These are phyloP conservation scores for Psilocybe sp. DNA, from an alignment of 768 basidiomycete species.

Conservation along the genomic window DNA sequence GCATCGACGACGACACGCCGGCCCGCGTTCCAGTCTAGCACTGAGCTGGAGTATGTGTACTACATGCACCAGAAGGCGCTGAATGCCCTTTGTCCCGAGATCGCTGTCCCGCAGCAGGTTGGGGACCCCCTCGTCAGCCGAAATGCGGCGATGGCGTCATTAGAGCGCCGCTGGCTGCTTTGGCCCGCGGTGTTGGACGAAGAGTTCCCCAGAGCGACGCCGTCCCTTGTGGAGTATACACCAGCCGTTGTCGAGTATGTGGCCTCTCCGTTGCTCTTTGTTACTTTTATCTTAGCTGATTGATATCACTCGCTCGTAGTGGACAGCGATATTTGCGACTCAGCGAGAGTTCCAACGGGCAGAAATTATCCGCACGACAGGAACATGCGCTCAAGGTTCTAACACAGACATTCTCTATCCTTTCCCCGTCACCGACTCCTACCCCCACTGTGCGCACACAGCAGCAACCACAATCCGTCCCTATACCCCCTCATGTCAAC, in stretches of 20 bases:
- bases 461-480: slow-evolving; percentile 24
- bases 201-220: slow-evolving; percentile 37
- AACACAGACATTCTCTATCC: slow-evolving; percentile 51
- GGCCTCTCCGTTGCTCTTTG: background rate
- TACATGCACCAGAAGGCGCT: slow-evolving; percentile 44
- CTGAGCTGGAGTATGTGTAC: slow-evolving; percentile 33
- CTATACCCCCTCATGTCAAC: slow-evolving; percentile 53
- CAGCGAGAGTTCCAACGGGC: slow-evolving; percentile 30
- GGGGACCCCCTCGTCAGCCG: slow-evolving; percentile 15
- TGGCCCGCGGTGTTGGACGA: slow-evolving; percentile 53
- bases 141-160: slow-evolving; percentile 26
- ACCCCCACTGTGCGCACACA: slow-evolving; percentile 15
- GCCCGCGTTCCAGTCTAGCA: slow-evolving; percentile 1
- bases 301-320: slow-evolving; percentile 26
- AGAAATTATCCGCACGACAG: slow-evolving; percentile 54
- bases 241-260: slow-evolving; percentile 38
- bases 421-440: slow-evolving; percentile 29
- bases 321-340: slow-evolving; percentile 55
- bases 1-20: too few species aligned
- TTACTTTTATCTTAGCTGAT: slow-evolving; percentile 7
- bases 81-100: slow-evolving; percentile 25
- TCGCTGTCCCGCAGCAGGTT: slow-evolving; percentile 12
- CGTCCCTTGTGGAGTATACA: slow-evolving; percentile 42
- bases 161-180: slow-evolving; percentile 39
- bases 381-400: slow-evolving; percentile 64